phyloP scores from a whole-genome alignment of 1,284 basidiomycete genomes.

The Erythrobasidium hasegawianum region DNA sequence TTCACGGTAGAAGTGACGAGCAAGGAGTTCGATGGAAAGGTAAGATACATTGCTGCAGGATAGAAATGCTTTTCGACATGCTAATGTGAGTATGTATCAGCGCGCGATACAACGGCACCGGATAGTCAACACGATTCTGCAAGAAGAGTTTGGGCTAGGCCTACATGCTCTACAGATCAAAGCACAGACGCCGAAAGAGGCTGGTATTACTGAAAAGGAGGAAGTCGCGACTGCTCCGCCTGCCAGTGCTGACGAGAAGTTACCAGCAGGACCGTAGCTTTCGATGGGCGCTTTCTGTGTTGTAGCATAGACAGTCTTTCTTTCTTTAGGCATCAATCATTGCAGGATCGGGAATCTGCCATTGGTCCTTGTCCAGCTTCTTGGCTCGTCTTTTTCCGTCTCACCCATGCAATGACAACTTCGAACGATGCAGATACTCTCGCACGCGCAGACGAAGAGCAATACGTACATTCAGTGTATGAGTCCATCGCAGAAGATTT shows the following conservation, averaged over 20 bases:
- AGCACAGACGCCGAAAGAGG: conserved; percentile 41
- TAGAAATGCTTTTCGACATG: neutral
- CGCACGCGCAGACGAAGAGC: conserved; percentile 56
- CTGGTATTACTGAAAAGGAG: conserved; percentile 15
- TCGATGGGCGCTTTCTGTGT: neutral
- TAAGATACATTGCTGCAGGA: too few species aligned
- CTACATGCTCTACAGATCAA: conserved; percentile 44
- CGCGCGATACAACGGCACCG: conserved; percentile 43
- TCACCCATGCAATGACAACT: too few species aligned
- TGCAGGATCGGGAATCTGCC: too few species aligned
- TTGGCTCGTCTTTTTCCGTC: too few species aligned
- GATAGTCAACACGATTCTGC: conserved; percentile 43
- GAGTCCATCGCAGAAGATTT: conserved; percentile 89
- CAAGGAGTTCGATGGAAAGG: conserved; percentile 41
- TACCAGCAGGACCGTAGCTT: conserved; percentile 20
- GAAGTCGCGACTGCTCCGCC: conserved; percentile 9
- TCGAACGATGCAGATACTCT: conserved; percentile 16
- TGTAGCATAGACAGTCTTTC: too few species aligned
- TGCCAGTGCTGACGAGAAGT: conserved; percentile 8
- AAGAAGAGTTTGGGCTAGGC: conserved; percentile 40
- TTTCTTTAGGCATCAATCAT: too few species aligned
- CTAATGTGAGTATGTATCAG: too few species aligned
- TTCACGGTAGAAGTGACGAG: conserved; percentile 40
- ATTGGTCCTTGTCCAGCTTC: too few species aligned
- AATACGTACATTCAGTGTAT: conserved; percentile 79